These are phyloP conservation scores for Grigorovia humatica DNA, from an alignment of 805 yeast genomes.

Conservation along the genomic window DNA sequence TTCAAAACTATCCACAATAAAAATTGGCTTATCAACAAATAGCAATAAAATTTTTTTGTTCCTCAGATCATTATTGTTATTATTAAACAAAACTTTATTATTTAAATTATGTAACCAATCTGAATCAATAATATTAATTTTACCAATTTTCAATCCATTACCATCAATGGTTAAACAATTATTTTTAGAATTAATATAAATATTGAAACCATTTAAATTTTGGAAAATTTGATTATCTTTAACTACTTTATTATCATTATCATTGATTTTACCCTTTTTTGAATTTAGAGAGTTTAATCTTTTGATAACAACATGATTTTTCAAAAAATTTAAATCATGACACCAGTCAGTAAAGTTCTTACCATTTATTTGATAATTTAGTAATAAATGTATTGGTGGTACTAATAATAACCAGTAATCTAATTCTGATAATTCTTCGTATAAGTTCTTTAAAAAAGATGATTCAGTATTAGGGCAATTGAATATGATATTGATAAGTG, in stretches of 20 bases:
- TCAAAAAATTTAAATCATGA: constrained; percentile 10
- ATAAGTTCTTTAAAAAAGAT: constrained; percentile 39
- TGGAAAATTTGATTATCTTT: background rate
- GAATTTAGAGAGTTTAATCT: constrained; percentile 22
- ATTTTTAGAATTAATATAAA: background rate
- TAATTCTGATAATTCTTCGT: constrained; percentile 37
- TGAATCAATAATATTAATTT: background rate
- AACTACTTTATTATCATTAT: background rate
- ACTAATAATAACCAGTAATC: constrained; percentile 49
- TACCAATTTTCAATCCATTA: background rate
- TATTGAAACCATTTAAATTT: background rate
- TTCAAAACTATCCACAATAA: background rate
- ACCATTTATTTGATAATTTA: constrained; percentile 32
- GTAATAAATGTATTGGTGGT: constrained; percentile 45
- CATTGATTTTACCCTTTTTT: background rate
- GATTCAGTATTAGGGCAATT: constrained; percentile 46
- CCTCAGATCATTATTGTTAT: background rate
- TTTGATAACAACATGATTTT: constrained; percentile 26
- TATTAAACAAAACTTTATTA: too few species aligned
- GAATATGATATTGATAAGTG: constrained; percentile 54
- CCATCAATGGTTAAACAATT: background rate
- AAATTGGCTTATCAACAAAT: background rate
- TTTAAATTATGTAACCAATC: background rate
- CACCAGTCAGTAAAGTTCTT: constrained; percentile 43
- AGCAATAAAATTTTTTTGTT: background rate